Percentiles rank a stretch among this genome's conserved stretches.
Evolutionary conservation across 2,329 filamentous ascomycete species (phyloP).

Genomic region (Macroventuria anomochaeta): DNA sequence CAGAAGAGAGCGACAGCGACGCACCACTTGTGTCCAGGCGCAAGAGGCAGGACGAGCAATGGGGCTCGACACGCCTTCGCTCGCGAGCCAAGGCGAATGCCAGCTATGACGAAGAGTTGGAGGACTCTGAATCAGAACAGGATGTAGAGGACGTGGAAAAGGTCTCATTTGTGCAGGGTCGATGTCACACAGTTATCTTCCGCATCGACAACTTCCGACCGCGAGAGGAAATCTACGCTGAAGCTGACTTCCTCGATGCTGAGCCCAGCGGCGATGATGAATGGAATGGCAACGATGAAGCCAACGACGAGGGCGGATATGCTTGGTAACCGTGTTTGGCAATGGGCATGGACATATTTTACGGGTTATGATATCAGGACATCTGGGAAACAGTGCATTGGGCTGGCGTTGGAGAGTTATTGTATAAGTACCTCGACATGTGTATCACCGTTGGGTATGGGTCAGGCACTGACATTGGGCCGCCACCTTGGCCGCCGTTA

Average conservation of each 20-base stretch:
- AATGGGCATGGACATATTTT: background rate
- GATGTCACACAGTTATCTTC: slow-evolving; percentile 74
- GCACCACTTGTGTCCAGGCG: slow-evolving; percentile 30
- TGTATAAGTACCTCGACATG: slow-evolving; percentile 14
- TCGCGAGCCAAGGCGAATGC: slow-evolving; percentile 33
- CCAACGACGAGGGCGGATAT: slow-evolving; percentile 48
- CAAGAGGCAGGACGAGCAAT: slow-evolving; percentile 32
- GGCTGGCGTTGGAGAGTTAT: slow-evolving; percentile 24
- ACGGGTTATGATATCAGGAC: background rate
- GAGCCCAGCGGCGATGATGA: slow-evolving; percentile 65
- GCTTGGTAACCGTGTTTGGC: slow-evolving; percentile 29
- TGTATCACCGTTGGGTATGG: slow-evolving; percentile 26
- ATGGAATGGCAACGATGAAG: slow-evolving; percentile 64
- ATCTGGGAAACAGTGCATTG: slow-evolving; percentile 18
- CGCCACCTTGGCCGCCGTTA: slow-evolving; percentile 12
- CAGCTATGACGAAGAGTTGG: slow-evolving; percentile 41
- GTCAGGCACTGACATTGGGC: slow-evolving; percentile 30
- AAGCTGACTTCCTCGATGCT: slow-evolving; percentile 74
- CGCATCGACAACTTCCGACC: slow-evolving; percentile 79
- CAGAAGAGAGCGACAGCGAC: slow-evolving; percentile 36
- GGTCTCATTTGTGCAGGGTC: slow-evolving; percentile 65
- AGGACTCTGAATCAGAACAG: slow-evolving; percentile 33
- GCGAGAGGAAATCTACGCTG: slow-evolving; percentile 69
- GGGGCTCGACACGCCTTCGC: slow-evolving; percentile 41
- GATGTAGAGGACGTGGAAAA: slow-evolving; percentile 24